A percentile compares a stretch with the other conserved stretches of the same genome.
Evolutionary conservation across 148 eudicot genomes (phyloP).

Genomic region (Rhododendron ferrugineum): DNA sequence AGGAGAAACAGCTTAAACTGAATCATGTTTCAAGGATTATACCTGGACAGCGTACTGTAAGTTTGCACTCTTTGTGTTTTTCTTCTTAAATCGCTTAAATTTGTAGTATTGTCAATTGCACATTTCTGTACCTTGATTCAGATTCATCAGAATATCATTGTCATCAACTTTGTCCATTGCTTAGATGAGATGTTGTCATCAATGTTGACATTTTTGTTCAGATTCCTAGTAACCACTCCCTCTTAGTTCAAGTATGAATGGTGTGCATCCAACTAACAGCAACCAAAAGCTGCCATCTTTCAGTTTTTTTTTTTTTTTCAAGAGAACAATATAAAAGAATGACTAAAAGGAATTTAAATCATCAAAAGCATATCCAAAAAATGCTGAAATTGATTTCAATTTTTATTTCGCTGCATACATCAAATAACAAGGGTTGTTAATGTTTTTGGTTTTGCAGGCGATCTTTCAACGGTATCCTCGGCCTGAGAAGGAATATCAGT

Average conservation of each 20-base stretch:
- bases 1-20: constrained; percentile 60
- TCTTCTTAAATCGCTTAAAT: neutral
- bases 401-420: neutral
- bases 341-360: neutral
- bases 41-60: constrained; percentile 84
- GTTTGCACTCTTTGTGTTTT: constrained; percentile 8
- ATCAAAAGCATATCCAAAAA: neutral
- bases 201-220: neutral
- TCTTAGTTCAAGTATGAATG: neutral
- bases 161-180: neutral
- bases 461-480: constrained; percentile 29
- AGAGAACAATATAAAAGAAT: neutral
- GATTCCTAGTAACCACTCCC: neutral
- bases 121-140: neutral
- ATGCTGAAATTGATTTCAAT: neutral
- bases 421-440: neutral
- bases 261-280: neutral
- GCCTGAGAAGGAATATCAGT: constrained; percentile 37
- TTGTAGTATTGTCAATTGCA: neutral
- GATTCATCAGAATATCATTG: neutral
- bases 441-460: constrained; percentile 16
- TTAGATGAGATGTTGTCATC: neutral
- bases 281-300: neutral
- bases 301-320: neutral
- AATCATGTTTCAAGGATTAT: constrained; percentile 62